Conservation (phyloP, 192 early-diverging fungal genomes). For the Umbelopsis isabellina region DNA sequence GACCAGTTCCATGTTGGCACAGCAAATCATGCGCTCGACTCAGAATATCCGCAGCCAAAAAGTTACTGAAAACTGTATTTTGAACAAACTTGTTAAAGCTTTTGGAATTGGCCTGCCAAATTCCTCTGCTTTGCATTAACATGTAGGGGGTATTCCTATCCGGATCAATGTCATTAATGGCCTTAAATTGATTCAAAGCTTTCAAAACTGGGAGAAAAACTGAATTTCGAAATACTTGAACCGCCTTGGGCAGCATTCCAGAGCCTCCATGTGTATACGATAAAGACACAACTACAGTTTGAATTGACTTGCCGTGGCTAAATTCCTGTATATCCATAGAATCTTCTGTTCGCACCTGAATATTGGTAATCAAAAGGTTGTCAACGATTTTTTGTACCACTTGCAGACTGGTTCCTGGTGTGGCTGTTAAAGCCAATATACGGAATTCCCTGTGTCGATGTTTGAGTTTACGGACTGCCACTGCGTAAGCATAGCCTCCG, state of each 20-base stretch:
- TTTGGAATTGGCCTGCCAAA: slow-evolving; percentile 13
- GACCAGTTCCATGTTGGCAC: slow-evolving; percentile 48
- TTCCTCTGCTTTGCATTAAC: slow-evolving; percentile 43
- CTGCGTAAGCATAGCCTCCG: slow-evolving; percentile 82
- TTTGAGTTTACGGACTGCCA: slow-evolving; percentile 66
- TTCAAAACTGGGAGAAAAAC: slow-evolving; percentile 34
- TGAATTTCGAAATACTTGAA: neutral
- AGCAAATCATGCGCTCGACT: slow-evolving; percentile 49
- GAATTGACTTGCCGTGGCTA: slow-evolving; percentile 65
- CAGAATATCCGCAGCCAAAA: slow-evolving; percentile 34
- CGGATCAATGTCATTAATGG: slow-evolving; percentile 31
- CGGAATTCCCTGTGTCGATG: slow-evolving; percentile 59
- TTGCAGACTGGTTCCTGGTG: slow-evolving; percentile 73
- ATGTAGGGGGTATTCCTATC: slow-evolving; percentile 45
- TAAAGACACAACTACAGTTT: slow-evolving; percentile 68
- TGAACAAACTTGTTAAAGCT: slow-evolving; percentile 31
- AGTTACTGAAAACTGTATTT: slow-evolving; percentile 21
- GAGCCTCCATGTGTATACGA: slow-evolving; percentile 45
- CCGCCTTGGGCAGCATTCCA: slow-evolving; percentile 26
- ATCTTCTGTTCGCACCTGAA: slow-evolving; percentile 89
- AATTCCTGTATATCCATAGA: slow-evolving; percentile 80
- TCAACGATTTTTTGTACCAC: slow-evolving; percentile 76
- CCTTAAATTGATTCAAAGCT: slow-evolving; percentile 32
- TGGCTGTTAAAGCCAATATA: slow-evolving; percentile 86
- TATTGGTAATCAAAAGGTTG: slow-evolving; percentile 75